Conservation (phyloP, 139 green algal genomes). For the Choricystis sp. region DNA sequence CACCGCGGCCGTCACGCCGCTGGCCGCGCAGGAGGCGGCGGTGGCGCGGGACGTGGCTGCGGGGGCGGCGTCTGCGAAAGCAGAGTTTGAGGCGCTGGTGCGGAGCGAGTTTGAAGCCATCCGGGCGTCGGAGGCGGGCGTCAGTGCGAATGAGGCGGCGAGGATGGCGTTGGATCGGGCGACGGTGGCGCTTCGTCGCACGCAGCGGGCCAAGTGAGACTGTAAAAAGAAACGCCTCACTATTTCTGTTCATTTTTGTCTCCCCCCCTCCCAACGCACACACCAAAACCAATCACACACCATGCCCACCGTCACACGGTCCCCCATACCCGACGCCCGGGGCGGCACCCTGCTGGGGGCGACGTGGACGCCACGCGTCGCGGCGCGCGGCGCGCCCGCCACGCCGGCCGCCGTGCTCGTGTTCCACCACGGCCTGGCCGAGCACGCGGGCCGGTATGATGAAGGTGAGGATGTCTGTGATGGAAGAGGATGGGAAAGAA, state of each 20-base stretch:
- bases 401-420: conserved; percentile 16
- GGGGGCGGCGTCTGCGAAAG: too few species aligned
- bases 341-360: too few species aligned
- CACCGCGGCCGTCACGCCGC: too few species aligned
- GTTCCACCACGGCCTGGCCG: conserved; percentile 38
- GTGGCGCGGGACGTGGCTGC: background rate
- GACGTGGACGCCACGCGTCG: too few species aligned
- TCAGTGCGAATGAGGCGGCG: background rate
- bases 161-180: background rate
- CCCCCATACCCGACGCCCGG: too few species aligned
- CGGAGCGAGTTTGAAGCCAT: background rate
- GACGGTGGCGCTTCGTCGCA: background rate
- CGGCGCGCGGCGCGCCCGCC: too few species aligned
- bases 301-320: too few species aligned
- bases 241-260: background rate
- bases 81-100: background rate
- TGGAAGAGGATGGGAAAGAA: conserved; percentile 1
- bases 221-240: background rate
- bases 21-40: background rate
- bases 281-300: too few species aligned
- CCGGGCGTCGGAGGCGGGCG: too few species aligned
- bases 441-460: conserved; percentile 36
- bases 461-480: conserved; percentile 10
- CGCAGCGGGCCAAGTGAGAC: background rate
- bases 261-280: too few species aligned